Evolutionary conservation across 495 filamentous ascomycete species (phyloP).

Genomic region (Daldinia vernicosa): DNA sequence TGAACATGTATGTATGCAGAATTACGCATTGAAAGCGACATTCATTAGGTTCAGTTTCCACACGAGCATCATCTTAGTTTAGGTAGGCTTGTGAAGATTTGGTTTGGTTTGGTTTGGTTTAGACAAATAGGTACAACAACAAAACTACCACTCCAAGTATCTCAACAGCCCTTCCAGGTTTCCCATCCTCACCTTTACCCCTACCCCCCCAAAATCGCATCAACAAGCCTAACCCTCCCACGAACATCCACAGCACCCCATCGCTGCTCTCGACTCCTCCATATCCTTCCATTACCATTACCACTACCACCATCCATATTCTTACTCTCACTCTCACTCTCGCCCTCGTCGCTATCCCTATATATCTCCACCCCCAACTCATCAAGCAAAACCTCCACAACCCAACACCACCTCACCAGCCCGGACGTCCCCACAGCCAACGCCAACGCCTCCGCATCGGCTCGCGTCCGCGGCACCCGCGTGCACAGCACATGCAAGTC

Average conservation of each 20-base stretch:
- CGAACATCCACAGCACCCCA: slow-evolving; percentile 54
- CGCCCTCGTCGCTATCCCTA: slow-evolving; percentile 5
- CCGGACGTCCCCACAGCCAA: neutral
- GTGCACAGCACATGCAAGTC: slow-evolving; percentile 57
- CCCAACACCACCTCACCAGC: slow-evolving; percentile 42
- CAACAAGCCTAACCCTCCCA: slow-evolving; percentile 42
- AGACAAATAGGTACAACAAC: neutral
- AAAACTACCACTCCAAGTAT: too few species aligned
- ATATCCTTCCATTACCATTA: neutral
- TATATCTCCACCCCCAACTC: slow-evolving; percentile 49
- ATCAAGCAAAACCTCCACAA: slow-evolving; percentile 57
- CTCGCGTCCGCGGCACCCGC: slow-evolving; percentile 44
- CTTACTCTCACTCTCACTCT: neutral
- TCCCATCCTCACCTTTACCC: neutral
- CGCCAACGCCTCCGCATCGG: slow-evolving; percentile 29
- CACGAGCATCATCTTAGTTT: neutral
- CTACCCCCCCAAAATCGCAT: slow-evolving; percentile 35
- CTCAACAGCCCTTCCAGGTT: too few species aligned
- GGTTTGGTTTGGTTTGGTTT: neutral
- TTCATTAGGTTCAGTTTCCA: slow-evolving; percentile 4
- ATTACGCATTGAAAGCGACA: too few species aligned
- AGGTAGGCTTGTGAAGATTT: neutral
- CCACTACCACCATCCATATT: neutral
- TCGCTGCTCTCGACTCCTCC: slow-evolving; percentile 52
- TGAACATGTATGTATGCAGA: neutral